These are phyloP conservation scores for Saccharomyces hybrid DNA, from an alignment of 1,139 yeast species.

Conservation along the genomic window DNA sequence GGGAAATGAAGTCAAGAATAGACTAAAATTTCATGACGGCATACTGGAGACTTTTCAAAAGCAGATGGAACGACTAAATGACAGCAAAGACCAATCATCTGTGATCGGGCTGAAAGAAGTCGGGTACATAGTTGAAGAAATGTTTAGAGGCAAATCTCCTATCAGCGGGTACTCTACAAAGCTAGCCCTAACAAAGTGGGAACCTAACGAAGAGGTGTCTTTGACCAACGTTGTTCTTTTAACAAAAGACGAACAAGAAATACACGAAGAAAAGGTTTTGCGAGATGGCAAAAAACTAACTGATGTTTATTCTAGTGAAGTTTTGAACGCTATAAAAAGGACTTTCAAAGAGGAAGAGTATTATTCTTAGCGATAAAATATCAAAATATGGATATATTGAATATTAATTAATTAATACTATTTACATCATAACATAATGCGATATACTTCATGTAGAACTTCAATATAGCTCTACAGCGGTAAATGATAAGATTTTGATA, in stretches of 20 bases:
- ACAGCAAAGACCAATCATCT: constrained; percentile 58
- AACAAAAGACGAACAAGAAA: constrained; percentile 79
- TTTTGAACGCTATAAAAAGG: constrained; percentile 48
- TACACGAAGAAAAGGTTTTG: constrained; percentile 68
- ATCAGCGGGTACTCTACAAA: constrained; percentile 78
- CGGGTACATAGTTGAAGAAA: constrained; percentile 82
- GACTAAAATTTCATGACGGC: constrained; percentile 76
- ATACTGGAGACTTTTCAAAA: constrained; percentile 78
- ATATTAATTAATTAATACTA: constrained; percentile 34
- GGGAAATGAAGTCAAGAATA: constrained; percentile 84
- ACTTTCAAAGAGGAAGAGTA: constrained; percentile 69
- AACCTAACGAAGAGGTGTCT: constrained; percentile 47
- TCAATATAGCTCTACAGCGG: neutral
- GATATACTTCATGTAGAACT: neutral
- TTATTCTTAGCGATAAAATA: constrained; percentile 38
- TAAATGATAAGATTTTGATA: neutral
- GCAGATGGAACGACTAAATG: constrained; percentile 68
- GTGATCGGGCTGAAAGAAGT: constrained; percentile 69
- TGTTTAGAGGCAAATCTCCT: constrained; percentile 85
- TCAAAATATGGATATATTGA: constrained; percentile 14
- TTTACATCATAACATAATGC: neutral
- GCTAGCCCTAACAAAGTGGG: constrained; percentile 78
- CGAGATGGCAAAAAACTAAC: constrained; percentile 53
- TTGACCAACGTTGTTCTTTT: constrained; percentile 73
- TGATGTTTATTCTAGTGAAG: constrained; percentile 58